Percentiles rank a stretch among this genome's conserved stretches.
Conservation (phyloP, 2,329 filamentous ascomycete species). For the Aspergillus eucalypticola region DNA sequence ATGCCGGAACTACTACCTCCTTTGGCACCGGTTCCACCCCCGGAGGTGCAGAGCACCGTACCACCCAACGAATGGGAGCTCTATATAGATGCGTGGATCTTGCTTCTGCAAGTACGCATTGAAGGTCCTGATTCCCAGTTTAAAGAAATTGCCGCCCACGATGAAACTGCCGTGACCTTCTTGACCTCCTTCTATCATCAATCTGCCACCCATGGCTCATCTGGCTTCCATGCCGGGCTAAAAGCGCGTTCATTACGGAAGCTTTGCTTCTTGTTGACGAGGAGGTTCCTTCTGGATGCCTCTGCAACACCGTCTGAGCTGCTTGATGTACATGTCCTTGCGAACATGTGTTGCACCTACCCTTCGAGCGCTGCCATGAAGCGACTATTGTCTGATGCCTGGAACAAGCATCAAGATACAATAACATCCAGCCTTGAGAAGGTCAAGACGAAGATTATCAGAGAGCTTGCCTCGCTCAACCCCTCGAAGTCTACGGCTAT, state of each 20-base stretch:
- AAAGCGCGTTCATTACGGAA: constrained; percentile 59
- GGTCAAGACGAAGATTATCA: constrained; percentile 37
- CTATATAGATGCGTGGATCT: constrained; percentile 74
- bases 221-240: constrained; percentile 28
- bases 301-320: constrained; percentile 50
- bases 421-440: constrained; percentile 41
- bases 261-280: constrained; percentile 64
- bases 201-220: constrained; percentile 42
- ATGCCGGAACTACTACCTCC: constrained; percentile 60
- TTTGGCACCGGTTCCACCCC: constrained; percentile 75
- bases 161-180: constrained; percentile 64
- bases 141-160: constrained; percentile 49
- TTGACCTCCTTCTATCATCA: constrained; percentile 67
- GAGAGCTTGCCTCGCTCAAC: constrained; percentile 26
- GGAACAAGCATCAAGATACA: constrained; percentile 36
- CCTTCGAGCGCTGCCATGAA: constrained; percentile 61
- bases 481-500: constrained; percentile 19
- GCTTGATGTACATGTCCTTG: constrained; percentile 66
- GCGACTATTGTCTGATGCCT: constrained; percentile 54
- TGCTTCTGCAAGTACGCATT: constrained; percentile 66
- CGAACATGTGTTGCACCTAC: constrained; percentile 68
- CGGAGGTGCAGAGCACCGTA: constrained; percentile 66
- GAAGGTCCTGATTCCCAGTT: constrained; percentile 61
- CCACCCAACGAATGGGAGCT: constrained; percentile 71
- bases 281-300: constrained; percentile 55